phyloP scores from a whole-genome alignment of 345 rosid genomes.

The Eucalyptus rudis region DNA sequence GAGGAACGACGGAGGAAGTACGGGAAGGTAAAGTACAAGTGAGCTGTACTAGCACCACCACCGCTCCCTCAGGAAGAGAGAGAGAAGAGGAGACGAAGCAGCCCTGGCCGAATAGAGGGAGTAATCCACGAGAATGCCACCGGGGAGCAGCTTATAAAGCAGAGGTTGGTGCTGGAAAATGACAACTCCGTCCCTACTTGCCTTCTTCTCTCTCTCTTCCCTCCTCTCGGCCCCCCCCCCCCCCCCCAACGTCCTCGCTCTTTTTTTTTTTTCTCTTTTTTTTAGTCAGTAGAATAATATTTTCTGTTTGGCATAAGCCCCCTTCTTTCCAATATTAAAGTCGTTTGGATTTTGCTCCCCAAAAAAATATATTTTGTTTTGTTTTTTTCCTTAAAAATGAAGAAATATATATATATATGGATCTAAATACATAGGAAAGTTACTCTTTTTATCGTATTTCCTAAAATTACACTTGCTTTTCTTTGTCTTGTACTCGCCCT shows the following conservation, averaged over 20 bases:
- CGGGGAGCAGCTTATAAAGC: slow-evolving; percentile 4
- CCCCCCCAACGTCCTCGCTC: not conserved
- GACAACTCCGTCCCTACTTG: slow-evolving; percentile 6
- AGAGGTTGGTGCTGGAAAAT: slow-evolving; percentile 13
- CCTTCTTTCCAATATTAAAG: not conserved
- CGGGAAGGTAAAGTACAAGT: not conserved
- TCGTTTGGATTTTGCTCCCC: not conserved
- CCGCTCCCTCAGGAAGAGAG: not conserved
- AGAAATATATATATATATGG: not conserved
- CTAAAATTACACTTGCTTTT: not conserved
- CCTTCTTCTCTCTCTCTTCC: not conserved
- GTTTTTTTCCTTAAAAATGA: not conserved
- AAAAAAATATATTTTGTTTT: not conserved
- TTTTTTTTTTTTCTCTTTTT: too few species aligned
- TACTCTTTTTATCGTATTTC: not conserved
- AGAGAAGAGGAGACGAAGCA: not conserved
- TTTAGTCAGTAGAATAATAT: not conserved
- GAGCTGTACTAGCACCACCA: not conserved
- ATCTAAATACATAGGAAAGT: not conserved
- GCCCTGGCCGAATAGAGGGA: not conserved
- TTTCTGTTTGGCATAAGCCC: not conserved
- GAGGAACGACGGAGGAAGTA: not conserved
- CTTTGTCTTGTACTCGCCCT: not conserved
- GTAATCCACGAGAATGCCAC: not conserved
- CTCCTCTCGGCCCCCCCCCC: not conserved